These are phyloP conservation scores for Mortierella antarctica DNA, from an alignment of 192 early-diverging fungal genomes.

Conservation along the genomic window DNA sequence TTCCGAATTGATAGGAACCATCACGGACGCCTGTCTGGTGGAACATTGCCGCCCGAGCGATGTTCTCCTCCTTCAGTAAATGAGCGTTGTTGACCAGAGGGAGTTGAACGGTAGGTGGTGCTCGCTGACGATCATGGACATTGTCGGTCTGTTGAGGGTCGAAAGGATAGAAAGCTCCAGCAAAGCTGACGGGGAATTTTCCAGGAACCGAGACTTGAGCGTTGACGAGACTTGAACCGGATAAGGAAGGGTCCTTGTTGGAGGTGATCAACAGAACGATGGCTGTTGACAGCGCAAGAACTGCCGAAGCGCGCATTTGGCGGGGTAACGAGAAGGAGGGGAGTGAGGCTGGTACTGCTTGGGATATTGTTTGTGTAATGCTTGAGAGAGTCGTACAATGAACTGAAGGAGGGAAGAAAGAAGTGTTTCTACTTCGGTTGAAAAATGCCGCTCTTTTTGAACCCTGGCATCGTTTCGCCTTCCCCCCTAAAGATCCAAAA, in stretches of 20 bases:
- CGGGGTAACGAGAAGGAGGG: too few relatives aligned
- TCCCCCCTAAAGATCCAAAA: too few relatives aligned
- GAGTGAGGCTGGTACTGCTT: background rate
- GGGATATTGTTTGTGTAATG: background rate
- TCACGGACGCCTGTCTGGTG: constrained; percentile 1
- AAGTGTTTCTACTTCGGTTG: background rate
- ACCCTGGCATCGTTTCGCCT: background rate
- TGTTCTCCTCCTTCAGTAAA: constrained; percentile 27
- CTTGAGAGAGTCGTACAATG: background rate
- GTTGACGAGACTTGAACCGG: background rate
- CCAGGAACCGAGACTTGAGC: constrained; percentile 50
- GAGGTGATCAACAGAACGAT: background rate
- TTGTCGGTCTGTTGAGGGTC: background rate
- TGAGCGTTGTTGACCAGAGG: constrained; percentile 30
- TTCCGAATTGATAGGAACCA: constrained; percentile 53
- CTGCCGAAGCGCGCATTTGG: constrained; percentile 3
- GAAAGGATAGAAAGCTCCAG: constrained; percentile 7
- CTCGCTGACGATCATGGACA: background rate
- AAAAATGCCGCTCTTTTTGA: background rate
- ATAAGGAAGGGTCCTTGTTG: background rate
- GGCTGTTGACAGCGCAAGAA: constrained; percentile 18
- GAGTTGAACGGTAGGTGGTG: constrained; percentile 14
- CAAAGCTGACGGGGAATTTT: constrained; percentile 22
- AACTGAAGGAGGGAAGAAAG: background rate
- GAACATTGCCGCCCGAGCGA: background rate